Base-by-base conservation (phyloP, 345 rosid genomes). In the Brassica incana region DNA sequence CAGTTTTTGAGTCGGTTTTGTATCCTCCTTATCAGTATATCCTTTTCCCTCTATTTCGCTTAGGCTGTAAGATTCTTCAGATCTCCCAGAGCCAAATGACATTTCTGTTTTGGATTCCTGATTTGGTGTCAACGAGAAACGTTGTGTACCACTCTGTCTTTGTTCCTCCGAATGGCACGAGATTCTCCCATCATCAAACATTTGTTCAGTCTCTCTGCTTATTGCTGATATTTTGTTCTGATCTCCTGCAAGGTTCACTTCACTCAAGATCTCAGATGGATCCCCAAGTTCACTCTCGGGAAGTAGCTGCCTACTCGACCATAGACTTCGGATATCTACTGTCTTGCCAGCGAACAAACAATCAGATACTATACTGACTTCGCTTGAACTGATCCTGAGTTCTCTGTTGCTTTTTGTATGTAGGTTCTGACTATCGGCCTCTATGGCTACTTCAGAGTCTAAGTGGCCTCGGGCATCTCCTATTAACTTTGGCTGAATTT, bases 1-100 rank as follows among this genome's bases (percentile, higher is more conserved):
- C 66, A 72, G 67, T 67, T 84, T 82, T 23, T 72, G 78, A 29
- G 3, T 8, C 16, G 74, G 76, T 54, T 84, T 67, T 50, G 87
- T 76, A 16, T 78, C 84, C 20, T 65, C 40, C 14, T 38, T 77
- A 62, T 68, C 86, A 7, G 45, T 71, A 67, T 33, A 63, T 38
- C 1, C 74, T 72, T 75, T 30, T 11, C 64, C 78, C 69, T 83
- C 58, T 65, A 40, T 40, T 40, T 65, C 16, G 1, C 56, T 58
- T 75, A 30, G 69, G 63, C 76, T 75, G 77, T 54, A 75, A 70
- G 58, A 29, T 54, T 64, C 75, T 65, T 40, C 68, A 20, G 79
- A 56, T 56, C 18, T 71, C 45, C 11, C 72, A 69, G 76, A 70
- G 64, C 54, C 72, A 64, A 20, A 1, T 75, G 67, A 70, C 20